Conservation (phyloP, 108 stramenopile species). For the Asterionellopsis glacialis region DNA sequence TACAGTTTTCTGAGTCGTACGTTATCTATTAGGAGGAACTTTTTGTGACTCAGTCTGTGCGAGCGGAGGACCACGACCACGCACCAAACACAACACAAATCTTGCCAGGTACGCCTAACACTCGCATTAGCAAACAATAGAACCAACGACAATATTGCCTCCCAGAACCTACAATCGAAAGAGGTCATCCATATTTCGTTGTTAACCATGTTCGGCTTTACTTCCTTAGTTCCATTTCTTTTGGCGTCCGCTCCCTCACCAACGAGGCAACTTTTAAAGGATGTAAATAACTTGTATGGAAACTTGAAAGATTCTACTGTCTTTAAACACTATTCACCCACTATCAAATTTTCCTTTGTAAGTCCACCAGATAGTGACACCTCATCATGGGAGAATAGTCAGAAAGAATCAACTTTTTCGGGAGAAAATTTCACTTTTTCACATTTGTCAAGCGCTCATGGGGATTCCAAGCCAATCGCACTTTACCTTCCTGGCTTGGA, state of each 20-base stretch:
- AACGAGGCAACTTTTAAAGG: background rate
- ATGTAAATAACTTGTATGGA: background rate
- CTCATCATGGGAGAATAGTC: background rate
- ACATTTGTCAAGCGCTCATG: background rate
- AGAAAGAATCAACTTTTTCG: background rate
- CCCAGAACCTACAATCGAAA: no score
- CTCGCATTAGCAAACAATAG: no score
- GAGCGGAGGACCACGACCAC: no score
- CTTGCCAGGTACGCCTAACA: no score
- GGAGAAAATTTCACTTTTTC: background rate
- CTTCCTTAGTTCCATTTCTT: background rate
- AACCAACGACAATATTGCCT: no score
- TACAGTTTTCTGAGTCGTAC: no score
- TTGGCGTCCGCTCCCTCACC: background rate
- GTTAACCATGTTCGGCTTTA: no score
- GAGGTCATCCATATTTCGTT: no score
- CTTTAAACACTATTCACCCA: slow-evolving; percentile 1
- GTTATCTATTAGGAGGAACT: no score
- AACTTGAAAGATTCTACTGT: background rate
- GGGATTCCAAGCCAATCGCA: slow-evolving; percentile 33
- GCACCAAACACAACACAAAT: no score
- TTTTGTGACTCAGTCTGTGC: no score
- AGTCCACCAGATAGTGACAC: background rate
- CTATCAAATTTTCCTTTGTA: slow-evolving; percentile 10
- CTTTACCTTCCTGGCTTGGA: slow-evolving; percentile 87